These are phyloP conservation scores for Chaetoscypha palmicola DNA, from an alignment of 2,329 filamentous ascomycete genomes.

Conservation along the genomic window DNA sequence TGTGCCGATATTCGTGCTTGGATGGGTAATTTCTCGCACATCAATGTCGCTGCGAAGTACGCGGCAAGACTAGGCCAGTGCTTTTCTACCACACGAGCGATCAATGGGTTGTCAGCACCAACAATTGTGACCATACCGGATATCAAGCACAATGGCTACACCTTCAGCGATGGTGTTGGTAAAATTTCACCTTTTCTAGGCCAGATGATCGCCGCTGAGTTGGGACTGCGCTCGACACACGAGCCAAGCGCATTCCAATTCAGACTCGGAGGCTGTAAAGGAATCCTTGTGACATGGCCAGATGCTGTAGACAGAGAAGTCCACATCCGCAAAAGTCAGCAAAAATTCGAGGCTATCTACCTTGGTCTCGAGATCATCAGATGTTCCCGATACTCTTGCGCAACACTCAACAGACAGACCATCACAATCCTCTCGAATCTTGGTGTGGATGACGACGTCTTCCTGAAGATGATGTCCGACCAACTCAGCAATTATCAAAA, in stretches of 20 bases:
- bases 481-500: conserved; percentile 63
- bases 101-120: conserved; percentile 54
- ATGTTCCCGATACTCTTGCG: conserved; percentile 66
- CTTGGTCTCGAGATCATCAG: conserved; percentile 79
- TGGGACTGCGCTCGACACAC: conserved; percentile 51
- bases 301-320: conserved; percentile 61
- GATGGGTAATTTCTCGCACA: conserved; percentile 82
- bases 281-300: conserved; percentile 71
- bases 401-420: conserved; percentile 82
- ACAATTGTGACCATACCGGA: conserved; percentile 57
- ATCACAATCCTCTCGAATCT: conserved; percentile 78
- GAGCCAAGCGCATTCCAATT: conserved; percentile 85
- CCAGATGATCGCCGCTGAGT: conserved; percentile 62
- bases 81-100: conserved; percentile 83
- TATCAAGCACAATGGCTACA: conserved; percentile 59
- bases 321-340: conserved; percentile 74
- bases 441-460: conserved; percentile 61
- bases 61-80: conserved; percentile 87
- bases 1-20: conserved; percentile 72
- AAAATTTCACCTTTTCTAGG: conserved; percentile 80
- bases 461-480: conserved; percentile 57
- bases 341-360: conserved; percentile 71
- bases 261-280: conserved; percentile 86
- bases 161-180: conserved; percentile 88
- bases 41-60: conserved; percentile 80